Evolutionary conservation across 176 grass and related monocot species (phyloP), one percentile per base, ranked within the genome.

Genomic region (Eleusine indica): DNA sequence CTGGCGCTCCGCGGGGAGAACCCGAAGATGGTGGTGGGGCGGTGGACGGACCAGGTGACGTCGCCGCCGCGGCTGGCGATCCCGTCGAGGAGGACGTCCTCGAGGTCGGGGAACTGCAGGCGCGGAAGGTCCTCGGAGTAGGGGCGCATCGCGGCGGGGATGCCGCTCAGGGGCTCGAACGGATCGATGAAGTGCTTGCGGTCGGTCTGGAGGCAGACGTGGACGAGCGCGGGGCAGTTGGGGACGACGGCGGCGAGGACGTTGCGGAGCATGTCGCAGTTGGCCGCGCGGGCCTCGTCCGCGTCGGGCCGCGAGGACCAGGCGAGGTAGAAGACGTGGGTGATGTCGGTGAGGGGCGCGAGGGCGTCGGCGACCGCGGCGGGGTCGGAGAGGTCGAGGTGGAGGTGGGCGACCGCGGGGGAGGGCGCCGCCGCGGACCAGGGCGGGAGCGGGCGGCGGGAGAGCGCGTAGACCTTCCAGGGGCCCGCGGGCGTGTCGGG

Each of bases 391-490:
- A 94, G 64, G 60, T 94, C 91, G 83, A 90, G 81, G 74, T 74
- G 62, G 41, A 94, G 37, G 80, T 90, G 79, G 5, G 77, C 62
- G 70, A 90, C 75, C 39, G 79, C 72, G 28, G 81, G 46, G 15
- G 49, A 58, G 32, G 18, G 7, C 18, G 56, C 8, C 19, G 87
- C 53, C 30, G 91, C 28, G 38, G 81, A 82, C 92, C 92, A 94
- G 19, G 81, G 68, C 2, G 87, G 90, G 28, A 82, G 90, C 3
- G 93, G 82, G 69, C 86, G 76, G 47, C 90, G 90, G 18, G 93
- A 92, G 69, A 95, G 25, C 15, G 92, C 90, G 81, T 94, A 94
- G 42, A 97, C 83, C 92, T 97, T 97, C 92, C 94, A 97, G 1
- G 94, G 94, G 0, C 89, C 91, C 2, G 81, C 94, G 3, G 94